Percentiles rank a stretch among this genome's conserved stretches.
phyloP scores from a whole-genome alignment of 176 grass and related monocot species.

The Musa schizocarpa region DNA sequence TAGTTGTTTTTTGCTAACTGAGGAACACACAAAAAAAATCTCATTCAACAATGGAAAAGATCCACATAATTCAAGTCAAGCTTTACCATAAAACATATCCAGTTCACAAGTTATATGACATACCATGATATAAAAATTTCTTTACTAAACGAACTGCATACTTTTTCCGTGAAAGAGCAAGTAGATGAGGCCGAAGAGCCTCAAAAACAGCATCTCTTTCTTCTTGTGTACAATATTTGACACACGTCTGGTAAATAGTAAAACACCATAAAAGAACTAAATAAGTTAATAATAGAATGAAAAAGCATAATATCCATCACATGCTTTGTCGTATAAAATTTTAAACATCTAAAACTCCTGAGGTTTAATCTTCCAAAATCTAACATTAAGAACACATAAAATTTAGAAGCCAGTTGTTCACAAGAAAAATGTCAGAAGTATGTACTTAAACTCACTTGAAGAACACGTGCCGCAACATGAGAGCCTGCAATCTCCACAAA shows the following conservation, averaged over 20 bases:
- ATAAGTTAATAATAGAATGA: neutral
- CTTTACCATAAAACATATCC: neutral
- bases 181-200: constrained; percentile 54
- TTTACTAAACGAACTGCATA: constrained; percentile 91
- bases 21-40: constrained; percentile 20
- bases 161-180: constrained; percentile 59
- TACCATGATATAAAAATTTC: constrained; percentile 80
- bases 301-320: neutral
- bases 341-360: neutral
- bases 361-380: too few species aligned
- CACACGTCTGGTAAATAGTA: constrained; percentile 51
- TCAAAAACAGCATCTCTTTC: constrained; percentile 75
- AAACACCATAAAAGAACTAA: constrained; percentile 11
- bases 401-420: neutral
- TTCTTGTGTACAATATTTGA: constrained; percentile 72
- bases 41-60: constrained; percentile 2
- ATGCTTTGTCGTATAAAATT: neutral
- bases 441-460: too few species aligned
- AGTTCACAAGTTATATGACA: neutral
- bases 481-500: too few species aligned
- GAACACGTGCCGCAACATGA: too few species aligned
- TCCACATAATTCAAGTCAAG: neutral
- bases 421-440: too few species aligned
- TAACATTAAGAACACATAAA: neutral
- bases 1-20: constrained; percentile 86